A percentile compares a stretch with the other conserved stretches of the same genome.
These are phyloP conservation scores for Tieghemostelium lacteum DNA, from an alignment of 78 protist species.

Conservation along the genomic window DNA sequence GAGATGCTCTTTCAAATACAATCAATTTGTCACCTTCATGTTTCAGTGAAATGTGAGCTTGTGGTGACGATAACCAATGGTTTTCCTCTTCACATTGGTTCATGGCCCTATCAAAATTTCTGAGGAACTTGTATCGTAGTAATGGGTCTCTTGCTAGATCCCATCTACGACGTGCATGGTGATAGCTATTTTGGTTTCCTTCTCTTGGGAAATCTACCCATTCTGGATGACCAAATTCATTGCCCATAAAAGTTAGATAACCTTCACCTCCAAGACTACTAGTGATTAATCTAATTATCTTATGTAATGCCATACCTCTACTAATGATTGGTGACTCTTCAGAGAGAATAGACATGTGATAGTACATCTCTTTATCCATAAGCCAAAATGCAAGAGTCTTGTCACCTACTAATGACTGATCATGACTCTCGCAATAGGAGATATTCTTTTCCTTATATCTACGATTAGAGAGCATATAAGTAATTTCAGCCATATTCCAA, in stretches of 20 bases:
- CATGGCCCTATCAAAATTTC: conserved; percentile 80
- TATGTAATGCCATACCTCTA: conserved; percentile 97
- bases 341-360: conserved; percentile 49
- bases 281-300: conserved; percentile 92
- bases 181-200: conserved; percentile 91
- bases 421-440: conserved; percentile 96
- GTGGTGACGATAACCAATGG: conserved; percentile 53
- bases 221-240: conserved; percentile 99
- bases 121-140: conserved; percentile 74
- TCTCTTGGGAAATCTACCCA: conserved; percentile 99
- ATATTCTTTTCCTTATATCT: conserved; percentile 89
- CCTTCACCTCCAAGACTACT: conserved; percentile 95
- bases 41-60: conserved; percentile 77
- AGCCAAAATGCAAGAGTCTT: conserved; percentile 98
- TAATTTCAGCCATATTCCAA: conserved; percentile 92
- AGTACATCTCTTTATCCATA: conserved; percentile 97
- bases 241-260: conserved; percentile 97
- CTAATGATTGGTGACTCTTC: conserved; percentile 67
- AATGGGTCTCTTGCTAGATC: conserved; percentile 78
- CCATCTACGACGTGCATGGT: conserved; percentile 93
- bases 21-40: conserved; percentile 92
- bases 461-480: conserved; percentile 88
- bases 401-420: conserved; percentile 97
- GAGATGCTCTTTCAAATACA: conserved; percentile 86
- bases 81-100: conserved; percentile 61